Evolutionary conservation across 305 asterid species (phyloP).

Genomic region (Solanum hybrid): DNA sequence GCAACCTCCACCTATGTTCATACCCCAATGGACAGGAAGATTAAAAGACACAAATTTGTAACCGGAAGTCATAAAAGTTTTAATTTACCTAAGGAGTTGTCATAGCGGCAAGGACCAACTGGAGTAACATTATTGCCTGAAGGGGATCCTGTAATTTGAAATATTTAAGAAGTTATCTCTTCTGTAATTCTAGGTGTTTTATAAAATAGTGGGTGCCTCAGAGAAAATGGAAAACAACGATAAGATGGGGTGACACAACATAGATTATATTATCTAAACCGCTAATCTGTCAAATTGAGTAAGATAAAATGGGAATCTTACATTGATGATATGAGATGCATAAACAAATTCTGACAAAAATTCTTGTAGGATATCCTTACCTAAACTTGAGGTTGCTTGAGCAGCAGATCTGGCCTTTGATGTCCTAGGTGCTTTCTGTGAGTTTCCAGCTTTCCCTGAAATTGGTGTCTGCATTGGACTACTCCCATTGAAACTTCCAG

Average conservation of each 20-base stretch:
- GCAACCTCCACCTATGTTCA: background rate
- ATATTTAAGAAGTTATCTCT: background rate
- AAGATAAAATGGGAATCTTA: background rate
- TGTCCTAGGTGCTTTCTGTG: slow-evolving; percentile 59
- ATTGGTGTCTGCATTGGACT: slow-evolving; percentile 52
- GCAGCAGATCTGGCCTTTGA: slow-evolving; percentile 58
- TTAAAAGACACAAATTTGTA: background rate
- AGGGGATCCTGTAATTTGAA: slow-evolving; percentile 64
- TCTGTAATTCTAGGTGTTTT: background rate
- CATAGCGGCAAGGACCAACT: slow-evolving; percentile 87
- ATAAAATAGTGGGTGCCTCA: background rate
- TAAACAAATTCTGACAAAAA: background rate
- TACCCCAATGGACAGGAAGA: background rate
- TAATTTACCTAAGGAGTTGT: slow-evolving; percentile 77
- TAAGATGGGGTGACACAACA: background rate
- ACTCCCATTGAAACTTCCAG: slow-evolving; percentile 18
- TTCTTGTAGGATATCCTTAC: slow-evolving; percentile 24
- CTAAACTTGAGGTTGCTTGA: slow-evolving; percentile 43
- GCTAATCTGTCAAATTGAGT: background rate
- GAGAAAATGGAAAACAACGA: background rate
- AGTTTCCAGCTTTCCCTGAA: slow-evolving; percentile 60
- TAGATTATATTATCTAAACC: background rate
- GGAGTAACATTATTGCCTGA: slow-evolving; percentile 67
- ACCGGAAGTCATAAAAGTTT: background rate
- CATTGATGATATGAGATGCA: background rate